Evolutionary conservation across 441 rosid genomes (phyloP).

Genomic region (Gossypium davidsonii): DNA sequence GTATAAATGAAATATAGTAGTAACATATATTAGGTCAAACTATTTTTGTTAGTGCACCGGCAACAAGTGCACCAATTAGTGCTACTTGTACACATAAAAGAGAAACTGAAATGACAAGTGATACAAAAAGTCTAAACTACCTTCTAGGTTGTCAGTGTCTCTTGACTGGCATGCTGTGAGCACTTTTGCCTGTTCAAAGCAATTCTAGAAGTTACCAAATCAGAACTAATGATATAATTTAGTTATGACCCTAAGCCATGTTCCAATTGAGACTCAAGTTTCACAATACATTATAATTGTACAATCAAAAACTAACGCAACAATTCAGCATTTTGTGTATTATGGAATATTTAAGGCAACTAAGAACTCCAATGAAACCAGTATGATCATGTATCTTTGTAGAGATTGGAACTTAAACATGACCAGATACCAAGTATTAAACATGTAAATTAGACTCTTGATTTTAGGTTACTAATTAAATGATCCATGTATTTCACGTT

Average conservation of each 20-base stretch:
- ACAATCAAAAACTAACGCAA: neutral
- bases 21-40: neutral
- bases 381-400: neutral
- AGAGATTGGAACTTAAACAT: neutral
- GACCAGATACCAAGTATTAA: neutral
- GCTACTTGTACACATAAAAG: neutral
- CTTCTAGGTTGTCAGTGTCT: constrained; percentile 44
- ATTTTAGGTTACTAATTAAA: neutral
- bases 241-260: neutral
- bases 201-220: neutral
- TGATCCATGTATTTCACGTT: neutral
- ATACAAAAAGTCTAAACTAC: constrained; percentile 28
- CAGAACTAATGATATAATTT: constrained; percentile 6
- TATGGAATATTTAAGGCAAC: neutral
- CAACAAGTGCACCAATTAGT: neutral
- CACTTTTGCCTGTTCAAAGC: constrained; percentile 51
- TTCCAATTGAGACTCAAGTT: neutral
- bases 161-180: constrained; percentile 81
- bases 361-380: constrained; percentile 1
- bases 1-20: neutral
- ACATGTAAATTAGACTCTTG: neutral
- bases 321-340: neutral
- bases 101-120: neutral
- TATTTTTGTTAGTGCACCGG: neutral
- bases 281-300: neutral